Base-by-base conservation (phyloP, 1,284 basidiomycete genomes). In the Puccinia triticina region DNA sequence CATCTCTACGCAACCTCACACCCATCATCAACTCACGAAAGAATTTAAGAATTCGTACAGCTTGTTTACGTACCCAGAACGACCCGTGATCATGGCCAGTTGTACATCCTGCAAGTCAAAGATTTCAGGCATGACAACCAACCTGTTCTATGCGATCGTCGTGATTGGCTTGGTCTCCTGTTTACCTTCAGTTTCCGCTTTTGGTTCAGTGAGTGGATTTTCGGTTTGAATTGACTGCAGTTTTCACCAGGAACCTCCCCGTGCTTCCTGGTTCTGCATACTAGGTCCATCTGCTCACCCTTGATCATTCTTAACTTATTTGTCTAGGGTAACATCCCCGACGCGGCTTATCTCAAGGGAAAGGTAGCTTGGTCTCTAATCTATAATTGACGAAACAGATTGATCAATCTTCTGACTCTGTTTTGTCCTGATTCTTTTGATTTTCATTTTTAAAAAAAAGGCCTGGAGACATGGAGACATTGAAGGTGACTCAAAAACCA, bases 381-480 rank as follows among this genome's bases (percentile, higher is more conserved):
- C 21, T n/a, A 66, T 66, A 32, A 21, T 8, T 4, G 0, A 3
- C 0, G 34, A 40, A 43, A 23, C 10, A 48, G 43, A 18, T 46
- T 8, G 21, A 29, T 64, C 34, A 26, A 0, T 32, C 21, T 72
- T 48, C 26, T 29, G 14, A 26, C 50, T n/a, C 43, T 50, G n/a
- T 46, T 29, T 50, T 16, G 23, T 5, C 12, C 23, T 7, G 23
- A 32, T 40, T 12, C 10, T 37, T 46, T 61, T 53, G n/a, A 21
- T 50, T 40, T 40, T 69, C 3, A 18, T 43, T 37, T 59, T 53
- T 18, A n/a, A 32, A 74, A 29, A 79, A 74, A 29, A 79, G 77
- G 77, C 77, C 53, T 80, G 77, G 77, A 67, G 77, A 71, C 77
- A 80, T 72, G 77, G 77, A 23, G 77, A 80, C 55, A 80, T 80